Evolutionary conservation across 345 rosid genomes (phyloP).

Genomic region (Gossypium mustelinum): DNA sequence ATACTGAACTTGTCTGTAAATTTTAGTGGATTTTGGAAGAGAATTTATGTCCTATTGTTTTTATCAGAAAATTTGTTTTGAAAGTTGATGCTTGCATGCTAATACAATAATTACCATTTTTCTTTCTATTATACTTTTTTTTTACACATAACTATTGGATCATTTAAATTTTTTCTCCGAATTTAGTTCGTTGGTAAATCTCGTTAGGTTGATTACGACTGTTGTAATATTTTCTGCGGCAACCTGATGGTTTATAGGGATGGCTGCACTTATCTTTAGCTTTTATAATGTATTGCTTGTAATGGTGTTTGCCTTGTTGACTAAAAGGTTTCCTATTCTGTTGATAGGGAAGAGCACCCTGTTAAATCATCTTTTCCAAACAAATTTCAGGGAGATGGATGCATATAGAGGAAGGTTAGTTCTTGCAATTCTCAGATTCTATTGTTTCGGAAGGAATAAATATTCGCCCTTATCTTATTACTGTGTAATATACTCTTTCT

Average conservation of each 20-base stretch:
- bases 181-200: neutral
- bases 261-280: neutral
- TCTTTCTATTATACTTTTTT: neutral
- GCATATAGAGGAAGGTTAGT: slow-evolving; percentile 68
- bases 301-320: neutral
- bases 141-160: neutral
- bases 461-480: neutral
- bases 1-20: neutral
- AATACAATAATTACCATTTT: neutral
- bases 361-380: slow-evolving; percentile 65
- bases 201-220: neutral
- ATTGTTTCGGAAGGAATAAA: slow-evolving; percentile 11
- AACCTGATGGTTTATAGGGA: neutral
- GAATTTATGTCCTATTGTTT: neutral
- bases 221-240: neutral
- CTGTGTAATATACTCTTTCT: neutral
- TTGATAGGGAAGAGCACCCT: slow-evolving; percentile 70
- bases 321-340: slow-evolving; percentile 1
- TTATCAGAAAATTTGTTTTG: neutral
- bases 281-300: neutral
- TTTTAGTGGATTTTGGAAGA: neutral
- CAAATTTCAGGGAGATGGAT: slow-evolving; percentile 77
- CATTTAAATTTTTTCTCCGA: neutral
- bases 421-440: slow-evolving; percentile 1
- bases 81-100: neutral